Evolutionary conservation across 345 rosid species (phyloP).

Genomic region (Aegle marmelos): DNA sequence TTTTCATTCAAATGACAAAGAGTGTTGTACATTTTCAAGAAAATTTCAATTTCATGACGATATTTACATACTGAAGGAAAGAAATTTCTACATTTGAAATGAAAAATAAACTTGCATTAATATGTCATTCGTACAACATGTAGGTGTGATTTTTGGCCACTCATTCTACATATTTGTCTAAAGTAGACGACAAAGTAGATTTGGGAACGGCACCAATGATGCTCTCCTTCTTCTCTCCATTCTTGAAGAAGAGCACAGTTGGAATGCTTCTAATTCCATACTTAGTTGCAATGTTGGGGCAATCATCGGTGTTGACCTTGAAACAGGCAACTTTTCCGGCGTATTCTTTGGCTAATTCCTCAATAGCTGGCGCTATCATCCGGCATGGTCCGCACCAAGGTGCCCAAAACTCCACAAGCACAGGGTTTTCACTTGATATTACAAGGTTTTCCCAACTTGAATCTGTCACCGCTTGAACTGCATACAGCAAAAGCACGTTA

Average conservation of each 20-base stretch:
- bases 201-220: conserved; percentile 78
- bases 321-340: conserved; percentile 56
- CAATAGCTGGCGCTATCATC: conserved; percentile 62
- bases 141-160: background rate
- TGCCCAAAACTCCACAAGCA: conserved; percentile 80
- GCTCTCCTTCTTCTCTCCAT: conserved; percentile 74
- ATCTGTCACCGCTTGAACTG: conserved; percentile 59
- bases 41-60: background rate
- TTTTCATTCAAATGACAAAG: background rate
- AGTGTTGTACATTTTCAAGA: no score
- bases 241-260: conserved; percentile 60
- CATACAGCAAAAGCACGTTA: background rate
- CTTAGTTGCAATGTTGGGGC: conserved; percentile 54
- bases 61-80: background rate
- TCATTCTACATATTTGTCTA: conserved; percentile 57
- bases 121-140: conserved; percentile 2
- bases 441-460: conserved; percentile 50
- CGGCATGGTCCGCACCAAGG: conserved; percentile 86
- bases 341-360: conserved; percentile 64
- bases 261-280: conserved; percentile 78
- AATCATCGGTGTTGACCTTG: conserved; percentile 71
- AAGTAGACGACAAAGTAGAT: conserved; percentile 50
- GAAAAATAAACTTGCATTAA: background rate
- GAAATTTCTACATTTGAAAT: background rate
- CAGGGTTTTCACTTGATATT: conserved; percentile 38